Base-by-base conservation (phyloP, 768 basidiomycete genomes). In the Scleroderma bovista region DNA sequence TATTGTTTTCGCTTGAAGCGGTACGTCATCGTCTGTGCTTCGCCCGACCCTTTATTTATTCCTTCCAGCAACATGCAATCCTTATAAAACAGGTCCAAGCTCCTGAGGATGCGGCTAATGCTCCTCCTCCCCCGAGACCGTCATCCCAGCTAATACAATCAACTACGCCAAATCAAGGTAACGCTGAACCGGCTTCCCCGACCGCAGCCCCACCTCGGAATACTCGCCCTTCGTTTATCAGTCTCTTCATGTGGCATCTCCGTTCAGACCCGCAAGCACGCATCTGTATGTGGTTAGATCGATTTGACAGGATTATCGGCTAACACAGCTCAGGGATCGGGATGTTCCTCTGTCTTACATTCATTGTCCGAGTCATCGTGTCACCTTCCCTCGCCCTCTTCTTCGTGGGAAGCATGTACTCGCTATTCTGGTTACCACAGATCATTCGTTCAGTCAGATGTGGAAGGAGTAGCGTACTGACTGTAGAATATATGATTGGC, bases 341-440 rank as follows among this genome's bases (percentile, higher is more conserved):
- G 8, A 67, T 88, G 55, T 80, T 85, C 53, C 62, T 90, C 39
- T 83, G 83, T 49, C 66, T 93, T 50, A 79, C 85, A 12, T 68
- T 88, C 50, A 75, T 93, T 49, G 79, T 92, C 55, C 82, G 87
- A 32, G 75, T 92, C 44, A 81, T 90, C 46, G 58, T 88, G 58
- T 80, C 81, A 19, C 79, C 86, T 2, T 75, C 78, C 0, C 70
- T 89, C 39, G 77, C 84, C 8, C 72, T 88, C 57, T 55, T 84
- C 16, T 81, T 87, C 55, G 75, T 93, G 31, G 78, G 73, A 10
- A 62, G 72, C 23, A 76, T 89, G 49, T 92, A 94, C 65, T 85
- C 84, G 6, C 75, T 75, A 51, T 83, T 93, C 59, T 96, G 93
- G 93, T 57, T 86, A 5, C 84, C 89, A 3, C 93, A 94, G 66